These are phyloP conservation scores for Mycena sanguinolenta DNA, from an alignment of 768 basidiomycete genomes.

Conservation along the genomic window DNA sequence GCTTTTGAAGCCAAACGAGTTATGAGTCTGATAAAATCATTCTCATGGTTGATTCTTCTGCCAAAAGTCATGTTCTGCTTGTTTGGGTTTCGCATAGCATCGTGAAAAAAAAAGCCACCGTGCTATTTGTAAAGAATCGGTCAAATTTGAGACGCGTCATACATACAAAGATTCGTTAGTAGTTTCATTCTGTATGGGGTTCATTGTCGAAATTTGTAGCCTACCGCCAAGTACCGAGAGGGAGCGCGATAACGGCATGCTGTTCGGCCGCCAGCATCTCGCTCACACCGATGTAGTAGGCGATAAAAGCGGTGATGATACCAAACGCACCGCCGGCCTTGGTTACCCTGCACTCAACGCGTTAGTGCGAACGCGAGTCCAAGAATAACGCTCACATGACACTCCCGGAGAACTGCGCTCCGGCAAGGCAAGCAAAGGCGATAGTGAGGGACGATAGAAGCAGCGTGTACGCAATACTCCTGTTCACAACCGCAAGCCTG, in stretches of 20 bases:
- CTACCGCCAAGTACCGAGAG: constrained; percentile 33
- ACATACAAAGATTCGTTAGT: no score
- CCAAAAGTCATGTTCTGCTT: no score
- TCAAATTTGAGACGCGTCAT: no score
- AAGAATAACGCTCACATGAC: constrained; percentile 43
- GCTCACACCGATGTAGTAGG: constrained; percentile 61
- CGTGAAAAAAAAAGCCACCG: no score
- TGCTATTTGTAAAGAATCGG: no score
- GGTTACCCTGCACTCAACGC: constrained; percentile 43
- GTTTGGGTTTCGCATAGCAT: no score
- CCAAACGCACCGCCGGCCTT: constrained; percentile 63
- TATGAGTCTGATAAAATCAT: no score
- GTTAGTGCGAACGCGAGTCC: background rate
- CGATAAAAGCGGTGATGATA: constrained; percentile 60
- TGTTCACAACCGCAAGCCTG: constrained; percentile 56
- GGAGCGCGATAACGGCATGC: constrained; percentile 53
- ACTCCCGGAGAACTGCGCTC: constrained; percentile 50
- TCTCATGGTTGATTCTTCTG: no score
- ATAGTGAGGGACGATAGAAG: constrained; percentile 54
- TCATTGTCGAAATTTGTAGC: no score
- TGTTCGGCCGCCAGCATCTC: constrained; percentile 59
- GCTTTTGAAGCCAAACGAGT: no score
- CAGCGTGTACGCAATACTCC: constrained; percentile 55
- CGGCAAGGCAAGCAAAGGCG: constrained; percentile 59
- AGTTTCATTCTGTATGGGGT: no score